These are phyloP conservation scores for Sarocladiaceae sp. DNA, from an alignment of 2,329 filamentous ascomycete species.

Conservation along the genomic window DNA sequence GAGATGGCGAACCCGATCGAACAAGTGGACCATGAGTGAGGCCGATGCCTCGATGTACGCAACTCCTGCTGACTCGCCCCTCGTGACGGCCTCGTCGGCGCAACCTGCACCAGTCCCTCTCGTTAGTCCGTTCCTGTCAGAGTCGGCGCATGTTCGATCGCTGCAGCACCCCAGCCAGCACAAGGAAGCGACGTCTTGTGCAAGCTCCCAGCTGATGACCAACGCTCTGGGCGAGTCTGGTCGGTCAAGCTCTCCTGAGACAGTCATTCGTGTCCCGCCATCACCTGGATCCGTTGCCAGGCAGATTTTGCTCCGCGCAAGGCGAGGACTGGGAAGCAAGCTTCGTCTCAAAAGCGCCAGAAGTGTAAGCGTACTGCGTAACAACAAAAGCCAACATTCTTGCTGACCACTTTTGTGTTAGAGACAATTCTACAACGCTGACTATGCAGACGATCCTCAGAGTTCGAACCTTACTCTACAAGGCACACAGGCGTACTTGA, in stretches of 20 bases:
- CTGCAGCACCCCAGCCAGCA: slow-evolving; percentile 27
- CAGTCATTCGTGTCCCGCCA: neutral
- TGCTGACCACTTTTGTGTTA: neutral
- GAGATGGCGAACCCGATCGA: slow-evolving; percentile 36
- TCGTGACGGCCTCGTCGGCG: slow-evolving; percentile 10
- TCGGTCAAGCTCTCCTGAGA: slow-evolving; percentile 1
- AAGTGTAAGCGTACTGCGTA: too few relatives aligned
- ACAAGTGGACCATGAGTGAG: slow-evolving; percentile 29
- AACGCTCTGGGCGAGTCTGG: neutral
- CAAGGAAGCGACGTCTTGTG: neutral
- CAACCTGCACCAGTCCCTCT: slow-evolving; percentile 15
- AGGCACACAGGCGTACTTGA: neutral
- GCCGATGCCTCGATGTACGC: slow-evolving; percentile 14
- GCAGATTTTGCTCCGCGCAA: neutral
- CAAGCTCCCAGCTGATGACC: neutral
- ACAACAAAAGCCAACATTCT: too few relatives aligned
- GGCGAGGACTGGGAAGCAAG: neutral
- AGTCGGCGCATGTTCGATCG: slow-evolving; percentile 43
- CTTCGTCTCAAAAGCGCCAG: neutral
- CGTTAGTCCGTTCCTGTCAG: slow-evolving; percentile 40
- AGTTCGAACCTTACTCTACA: neutral
- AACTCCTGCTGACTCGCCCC: neutral
- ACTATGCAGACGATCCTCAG: neutral
- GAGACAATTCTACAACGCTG: neutral
- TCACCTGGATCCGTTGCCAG: neutral